A percentile compares a stretch with the other conserved stretches of the same genome.
Conservation (phyloP, 2,329 filamentous ascomycete genomes). For the Colletotrichum brevisporum region DNA sequence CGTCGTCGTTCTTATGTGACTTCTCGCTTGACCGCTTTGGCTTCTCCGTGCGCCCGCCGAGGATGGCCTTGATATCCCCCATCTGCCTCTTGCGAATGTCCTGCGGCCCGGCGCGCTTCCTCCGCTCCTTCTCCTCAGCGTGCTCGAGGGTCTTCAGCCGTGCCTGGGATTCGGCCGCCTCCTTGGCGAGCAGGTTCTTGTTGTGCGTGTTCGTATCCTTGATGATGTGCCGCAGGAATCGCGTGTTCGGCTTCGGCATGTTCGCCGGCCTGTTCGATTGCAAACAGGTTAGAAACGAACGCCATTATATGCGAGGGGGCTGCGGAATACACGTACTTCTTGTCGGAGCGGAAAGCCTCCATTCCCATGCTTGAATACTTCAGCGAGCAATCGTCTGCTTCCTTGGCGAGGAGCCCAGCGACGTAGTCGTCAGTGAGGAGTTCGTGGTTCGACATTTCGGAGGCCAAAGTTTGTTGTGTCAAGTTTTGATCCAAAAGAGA, state of each 20-base stretch:
- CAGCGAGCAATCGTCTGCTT: slow-evolving; percentile 80
- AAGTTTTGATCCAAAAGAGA: neutral
- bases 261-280: slow-evolving; percentile 67
- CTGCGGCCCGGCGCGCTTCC: slow-evolving; percentile 59
- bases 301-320: neutral
- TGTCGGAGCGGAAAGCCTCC: slow-evolving; percentile 70
- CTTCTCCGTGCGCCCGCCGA: slow-evolving; percentile 56
- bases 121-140: slow-evolving; percentile 60
- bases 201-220: slow-evolving; percentile 92
- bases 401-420: slow-evolving; percentile 82
- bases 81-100: slow-evolving; percentile 72
- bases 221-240: slow-evolving; percentile 90
- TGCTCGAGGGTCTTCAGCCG: slow-evolving; percentile 75
- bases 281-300: slow-evolving; percentile 25
- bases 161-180: slow-evolving; percentile 82
- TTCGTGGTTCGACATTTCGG: slow-evolving; percentile 61
- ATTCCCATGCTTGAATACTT: slow-evolving; percentile 83
- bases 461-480: neutral
- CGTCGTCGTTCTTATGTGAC: slow-evolving; percentile 8
- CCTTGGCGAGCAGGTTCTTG: slow-evolving; percentile 85
- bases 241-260: slow-evolving; percentile 90
- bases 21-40: slow-evolving; percentile 34
- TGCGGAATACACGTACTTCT: slow-evolving; percentile 58
- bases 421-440: slow-evolving; percentile 82
- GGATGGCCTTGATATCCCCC: slow-evolving; percentile 72